Conservation (phyloP, 495 filamentous ascomycete species). For the Chlorociboria aeruginascens region DNA sequence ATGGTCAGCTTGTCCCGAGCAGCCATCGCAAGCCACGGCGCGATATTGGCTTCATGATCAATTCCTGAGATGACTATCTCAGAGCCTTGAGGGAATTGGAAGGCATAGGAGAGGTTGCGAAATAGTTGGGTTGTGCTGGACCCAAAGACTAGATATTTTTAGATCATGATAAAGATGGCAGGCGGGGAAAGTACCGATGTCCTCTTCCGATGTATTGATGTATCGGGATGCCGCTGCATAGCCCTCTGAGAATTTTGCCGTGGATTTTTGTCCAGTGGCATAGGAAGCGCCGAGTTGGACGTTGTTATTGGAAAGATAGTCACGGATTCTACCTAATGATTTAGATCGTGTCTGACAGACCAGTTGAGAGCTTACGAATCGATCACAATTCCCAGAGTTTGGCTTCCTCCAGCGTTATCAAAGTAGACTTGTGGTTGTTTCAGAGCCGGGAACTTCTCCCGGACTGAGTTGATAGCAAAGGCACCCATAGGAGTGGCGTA, state of each 20-base stretch:
- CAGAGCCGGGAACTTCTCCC: slow-evolving; percentile 53
- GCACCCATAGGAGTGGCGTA: slow-evolving; percentile 3
- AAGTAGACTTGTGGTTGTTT: slow-evolving; percentile 53
- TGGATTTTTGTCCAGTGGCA: slow-evolving; percentile 38
- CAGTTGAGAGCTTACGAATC: slow-evolving; percentile 39
- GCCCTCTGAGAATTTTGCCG: slow-evolving; percentile 38
- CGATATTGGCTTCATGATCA: slow-evolving; percentile 64
- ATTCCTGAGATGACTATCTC: slow-evolving; percentile 55
- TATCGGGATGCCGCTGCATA: slow-evolving; percentile 51
- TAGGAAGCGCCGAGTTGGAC: slow-evolving; percentile 65
- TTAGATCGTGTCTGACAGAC: not conserved
- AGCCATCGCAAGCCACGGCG: slow-evolving; percentile 56
- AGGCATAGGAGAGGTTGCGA: slow-evolving; percentile 51
- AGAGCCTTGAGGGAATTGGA: slow-evolving; percentile 44
- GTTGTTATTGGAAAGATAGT: slow-evolving; percentile 55
- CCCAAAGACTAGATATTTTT: slow-evolving; percentile 39
- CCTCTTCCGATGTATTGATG: slow-evolving; percentile 49
- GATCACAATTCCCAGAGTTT: slow-evolving; percentile 49
- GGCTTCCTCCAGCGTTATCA: slow-evolving; percentile 67
- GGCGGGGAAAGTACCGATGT: slow-evolving; percentile 35
- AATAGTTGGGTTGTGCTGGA: slow-evolving; percentile 62
- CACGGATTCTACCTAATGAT: slow-evolving; percentile 35
- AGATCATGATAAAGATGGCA: not conserved
- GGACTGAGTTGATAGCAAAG: slow-evolving; percentile 43
- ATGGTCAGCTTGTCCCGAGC: slow-evolving; percentile 39